Evolutionary conservation across 345 rosid genomes (phyloP).

Genomic region (Psidium friedrichsthalianum): DNA sequence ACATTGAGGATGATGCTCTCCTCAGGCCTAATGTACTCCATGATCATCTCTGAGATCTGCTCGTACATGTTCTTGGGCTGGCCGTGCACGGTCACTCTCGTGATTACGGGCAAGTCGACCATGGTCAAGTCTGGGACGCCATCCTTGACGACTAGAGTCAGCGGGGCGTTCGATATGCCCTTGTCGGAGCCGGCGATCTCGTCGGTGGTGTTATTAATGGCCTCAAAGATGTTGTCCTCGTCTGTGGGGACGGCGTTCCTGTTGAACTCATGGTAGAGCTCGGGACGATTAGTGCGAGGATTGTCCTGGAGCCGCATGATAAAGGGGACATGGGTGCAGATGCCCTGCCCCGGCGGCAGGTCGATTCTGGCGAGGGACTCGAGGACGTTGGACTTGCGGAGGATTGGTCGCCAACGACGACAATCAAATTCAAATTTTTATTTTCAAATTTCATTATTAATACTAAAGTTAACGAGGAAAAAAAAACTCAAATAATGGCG

Average conservation of each 20-base stretch:
- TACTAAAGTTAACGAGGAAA: too few species aligned
- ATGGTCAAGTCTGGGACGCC: conserved; percentile 46
- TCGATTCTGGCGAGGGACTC: conserved; percentile 39
- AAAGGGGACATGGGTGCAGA: not conserved
- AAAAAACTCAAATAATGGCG: too few species aligned
- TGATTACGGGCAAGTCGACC: conserved; percentile 57
- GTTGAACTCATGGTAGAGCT: not conserved
- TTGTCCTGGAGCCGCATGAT: not conserved
- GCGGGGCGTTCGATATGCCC: conserved; percentile 25
- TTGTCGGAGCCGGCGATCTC: conserved; percentile 37
- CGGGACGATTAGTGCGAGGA: not conserved
- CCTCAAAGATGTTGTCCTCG: conserved; percentile 15
- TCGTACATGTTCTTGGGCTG: conserved; percentile 43
- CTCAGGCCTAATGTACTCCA: conserved; percentile 32
- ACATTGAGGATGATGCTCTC: conserved; percentile 42
- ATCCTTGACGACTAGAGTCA: conserved; percentile 28
- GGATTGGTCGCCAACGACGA: conserved; percentile 43
- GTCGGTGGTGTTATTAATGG: conserved; percentile 22
- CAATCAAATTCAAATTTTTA: conserved; percentile 3
- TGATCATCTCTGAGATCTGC: conserved; percentile 24
- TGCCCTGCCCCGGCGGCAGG: not conserved
- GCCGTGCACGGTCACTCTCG: conserved; percentile 37
- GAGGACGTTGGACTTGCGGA: conserved; percentile 39
- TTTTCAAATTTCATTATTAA: too few species aligned
- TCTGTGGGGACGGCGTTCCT: not conserved